Evolutionary conservation across 1,139 yeast species (phyloP).

Genomic region (Diutina catenulata): DNA sequence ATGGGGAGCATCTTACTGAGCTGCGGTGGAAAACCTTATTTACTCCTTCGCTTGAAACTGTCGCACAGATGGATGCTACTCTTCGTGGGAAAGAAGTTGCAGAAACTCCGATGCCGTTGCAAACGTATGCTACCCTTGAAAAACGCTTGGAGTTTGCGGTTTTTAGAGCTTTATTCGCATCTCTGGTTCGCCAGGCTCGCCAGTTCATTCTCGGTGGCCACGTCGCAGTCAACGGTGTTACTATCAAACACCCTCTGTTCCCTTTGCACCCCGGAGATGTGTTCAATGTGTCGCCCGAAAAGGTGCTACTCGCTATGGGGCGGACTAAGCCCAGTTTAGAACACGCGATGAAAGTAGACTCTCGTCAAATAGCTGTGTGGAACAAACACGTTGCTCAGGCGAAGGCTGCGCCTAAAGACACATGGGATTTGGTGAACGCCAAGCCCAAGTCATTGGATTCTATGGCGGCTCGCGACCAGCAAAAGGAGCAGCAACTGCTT

Average conservation of each 20-base stretch:
- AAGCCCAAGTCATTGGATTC: constrained; percentile 30
- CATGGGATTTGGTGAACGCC: constrained; percentile 43
- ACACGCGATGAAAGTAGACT: constrained; percentile 57
- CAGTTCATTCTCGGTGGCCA: constrained; percentile 75
- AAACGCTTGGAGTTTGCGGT: constrained; percentile 82
- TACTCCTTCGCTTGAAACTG: constrained; percentile 67
- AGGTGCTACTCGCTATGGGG: constrained; percentile 79
- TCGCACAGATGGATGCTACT: constrained; percentile 74
- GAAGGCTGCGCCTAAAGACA: constrained; percentile 42
- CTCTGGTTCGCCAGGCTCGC: constrained; percentile 89
- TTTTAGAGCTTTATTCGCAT: constrained; percentile 87
- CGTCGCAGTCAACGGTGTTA: constrained; percentile 76
- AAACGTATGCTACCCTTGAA: constrained; percentile 81
- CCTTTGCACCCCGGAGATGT: constrained; percentile 77
- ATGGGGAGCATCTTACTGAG: constrained; percentile 89
- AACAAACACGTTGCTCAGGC: constrained; percentile 56
- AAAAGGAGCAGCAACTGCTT: constrained; percentile 9
- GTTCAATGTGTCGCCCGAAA: constrained; percentile 75
- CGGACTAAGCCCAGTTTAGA: constrained; percentile 65
- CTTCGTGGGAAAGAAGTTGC: constrained; percentile 45
- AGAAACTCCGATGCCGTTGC: constrained; percentile 75
- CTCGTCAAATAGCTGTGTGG: constrained; percentile 63
- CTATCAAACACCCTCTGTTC: constrained; percentile 70
- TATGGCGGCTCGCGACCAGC: constrained; percentile 10
- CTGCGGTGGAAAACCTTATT: constrained; percentile 66